Evolutionary conservation across 805 yeast species (phyloP).

Genomic region (Candida cerambycidarum): DNA sequence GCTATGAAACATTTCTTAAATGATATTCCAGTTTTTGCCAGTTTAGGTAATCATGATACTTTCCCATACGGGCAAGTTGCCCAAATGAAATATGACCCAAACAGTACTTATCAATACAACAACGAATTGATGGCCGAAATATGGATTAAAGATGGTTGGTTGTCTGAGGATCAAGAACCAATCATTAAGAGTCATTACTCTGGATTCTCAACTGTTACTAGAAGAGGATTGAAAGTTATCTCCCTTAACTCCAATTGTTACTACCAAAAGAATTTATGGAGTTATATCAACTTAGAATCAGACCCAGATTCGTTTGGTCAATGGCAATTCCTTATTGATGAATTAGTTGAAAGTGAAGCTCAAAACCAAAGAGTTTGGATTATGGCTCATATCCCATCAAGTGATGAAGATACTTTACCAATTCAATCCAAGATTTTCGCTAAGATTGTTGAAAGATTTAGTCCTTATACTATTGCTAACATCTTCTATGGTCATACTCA

Average conservation of each 20-base stretch:
- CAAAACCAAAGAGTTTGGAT: constrained; percentile 70
- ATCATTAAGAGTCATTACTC: constrained; percentile 45
- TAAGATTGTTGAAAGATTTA: constrained; percentile 62
- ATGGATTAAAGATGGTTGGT: constrained; percentile 39
- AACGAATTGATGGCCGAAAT: constrained; percentile 36
- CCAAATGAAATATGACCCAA: constrained; percentile 35
- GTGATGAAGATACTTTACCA: constrained; percentile 59
- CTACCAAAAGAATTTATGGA: constrained; percentile 57
- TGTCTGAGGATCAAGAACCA: constrained; percentile 25
- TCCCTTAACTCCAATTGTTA: constrained; percentile 67
- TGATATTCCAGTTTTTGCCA: constrained; percentile 57
- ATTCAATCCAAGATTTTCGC: constrained; percentile 55
- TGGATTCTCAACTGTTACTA: constrained; percentile 45
- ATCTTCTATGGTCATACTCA: constrained; percentile 74
- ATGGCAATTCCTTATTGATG: constrained; percentile 59
- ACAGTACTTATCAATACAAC: constrained; percentile 37
- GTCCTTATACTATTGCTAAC: constrained; percentile 67
- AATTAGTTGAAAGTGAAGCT: constrained; percentile 58
- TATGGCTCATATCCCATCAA: constrained; percentile 64
- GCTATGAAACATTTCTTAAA: constrained; percentile 54
- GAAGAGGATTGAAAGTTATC: constrained; percentile 44
- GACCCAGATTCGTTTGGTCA: constrained; percentile 64
- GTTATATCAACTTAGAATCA: constrained; percentile 49
- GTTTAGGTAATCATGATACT: constrained; percentile 70
- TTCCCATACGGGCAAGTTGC: constrained; percentile 73